Percentiles rank a stretch among this genome's conserved stretches.
phyloP scores from a whole-genome alignment of 2,329 filamentous ascomycete species.

The Corinectria fuckeliana region DNA sequence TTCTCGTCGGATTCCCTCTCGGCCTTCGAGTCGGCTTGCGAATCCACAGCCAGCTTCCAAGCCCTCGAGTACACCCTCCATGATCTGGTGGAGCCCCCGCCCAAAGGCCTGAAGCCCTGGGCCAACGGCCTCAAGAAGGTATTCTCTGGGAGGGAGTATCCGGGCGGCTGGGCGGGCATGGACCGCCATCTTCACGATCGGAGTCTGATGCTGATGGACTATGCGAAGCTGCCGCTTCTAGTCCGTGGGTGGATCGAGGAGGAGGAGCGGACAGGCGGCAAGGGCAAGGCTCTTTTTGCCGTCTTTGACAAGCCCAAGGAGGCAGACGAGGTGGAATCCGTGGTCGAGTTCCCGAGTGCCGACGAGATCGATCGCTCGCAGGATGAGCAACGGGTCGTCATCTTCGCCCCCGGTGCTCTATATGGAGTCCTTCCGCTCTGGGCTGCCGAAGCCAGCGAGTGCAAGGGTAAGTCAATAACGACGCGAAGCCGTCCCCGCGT shows the following conservation, averaged over 20 bases:
- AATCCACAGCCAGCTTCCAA: constrained; percentile 43
- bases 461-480: constrained; percentile 47
- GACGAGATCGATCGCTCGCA: constrained; percentile 37
- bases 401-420: constrained; percentile 60
- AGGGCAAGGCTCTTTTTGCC: constrained; percentile 49
- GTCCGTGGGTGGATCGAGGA: constrained; percentile 57
- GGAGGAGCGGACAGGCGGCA: constrained; percentile 44
- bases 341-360: constrained; percentile 38
- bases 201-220: constrained; percentile 55
- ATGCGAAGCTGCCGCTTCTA: constrained; percentile 49
- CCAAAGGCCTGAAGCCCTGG: constrained; percentile 49
- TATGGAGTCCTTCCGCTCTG: constrained; percentile 58
- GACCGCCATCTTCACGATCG: constrained; percentile 60
- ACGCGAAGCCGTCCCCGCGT: background rate
- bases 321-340: constrained; percentile 48
- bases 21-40: constrained; percentile 45
- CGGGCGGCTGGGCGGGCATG: constrained; percentile 58
- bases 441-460: constrained; percentile 52
- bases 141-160: constrained; percentile 52
- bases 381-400: constrained; percentile 48
- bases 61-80: constrained; percentile 53
- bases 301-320: constrained; percentile 49
- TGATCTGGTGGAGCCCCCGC: constrained; percentile 47
- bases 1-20: constrained; percentile 41
- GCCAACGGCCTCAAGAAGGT: constrained; percentile 48